Evolutionary conservation across 1,284 basidiomycete species (phyloP).

Genomic region (Agaricales sp.): DNA sequence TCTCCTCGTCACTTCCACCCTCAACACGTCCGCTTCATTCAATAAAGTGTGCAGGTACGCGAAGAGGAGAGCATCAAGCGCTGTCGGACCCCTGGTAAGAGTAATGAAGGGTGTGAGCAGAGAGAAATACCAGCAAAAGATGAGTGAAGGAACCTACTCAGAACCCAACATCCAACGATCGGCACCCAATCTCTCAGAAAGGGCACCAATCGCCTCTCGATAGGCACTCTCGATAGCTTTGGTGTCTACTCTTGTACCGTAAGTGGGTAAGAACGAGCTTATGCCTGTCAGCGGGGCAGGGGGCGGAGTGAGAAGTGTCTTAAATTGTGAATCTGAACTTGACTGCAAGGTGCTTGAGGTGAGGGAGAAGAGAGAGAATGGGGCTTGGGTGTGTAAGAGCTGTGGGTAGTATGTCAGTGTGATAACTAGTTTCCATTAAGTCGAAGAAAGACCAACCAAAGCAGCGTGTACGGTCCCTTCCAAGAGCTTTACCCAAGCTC

Average conservation of each 20-base stretch:
- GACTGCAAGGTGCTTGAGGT: constrained; percentile 18
- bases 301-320: constrained; percentile 45
- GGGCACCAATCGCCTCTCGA: constrained; percentile 57
- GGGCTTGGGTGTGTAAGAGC: constrained; percentile 31
- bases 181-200: constrained; percentile 61
- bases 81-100: constrained; percentile 48
- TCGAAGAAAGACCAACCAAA: constrained; percentile 34
- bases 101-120: constrained; percentile 7
- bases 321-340: constrained; percentile 22
- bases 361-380: constrained; percentile 29
- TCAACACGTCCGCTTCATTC: constrained; percentile 26
- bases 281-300: constrained; percentile 62
- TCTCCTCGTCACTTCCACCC: constrained; percentile 55
- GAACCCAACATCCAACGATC: constrained; percentile 75
- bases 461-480: constrained; percentile 68
- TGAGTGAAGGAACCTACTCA: constrained; percentile 32
- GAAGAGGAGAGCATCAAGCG: constrained; percentile 68
- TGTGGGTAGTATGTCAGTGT: constrained; percentile 13
- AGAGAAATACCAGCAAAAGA: background rate
- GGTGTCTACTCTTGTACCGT: constrained; percentile 43
- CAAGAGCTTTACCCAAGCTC: constrained; percentile 68
- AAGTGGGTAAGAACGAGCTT: constrained; percentile 47
- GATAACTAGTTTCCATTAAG: constrained; percentile 5
- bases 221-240: constrained; percentile 44
- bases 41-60: constrained; percentile 66